phyloP scores from a whole-genome alignment of 75 land plant species.

The Pseudotsuga menziesii region DNA sequence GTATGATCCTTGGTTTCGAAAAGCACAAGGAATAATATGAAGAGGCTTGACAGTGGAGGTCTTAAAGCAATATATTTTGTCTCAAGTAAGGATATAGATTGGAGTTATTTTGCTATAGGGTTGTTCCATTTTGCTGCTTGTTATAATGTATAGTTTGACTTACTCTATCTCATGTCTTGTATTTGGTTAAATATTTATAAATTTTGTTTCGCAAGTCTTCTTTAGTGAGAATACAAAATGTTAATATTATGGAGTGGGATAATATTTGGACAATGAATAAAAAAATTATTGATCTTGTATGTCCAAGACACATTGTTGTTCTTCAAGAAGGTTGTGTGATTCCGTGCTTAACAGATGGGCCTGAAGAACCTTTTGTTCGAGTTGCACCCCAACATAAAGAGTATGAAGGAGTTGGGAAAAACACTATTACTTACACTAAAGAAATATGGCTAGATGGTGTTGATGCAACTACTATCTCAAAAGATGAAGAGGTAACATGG shows the following conservation, averaged over 20 bases:
- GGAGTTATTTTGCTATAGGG: not conserved
- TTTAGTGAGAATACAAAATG: constrained; percentile 91
- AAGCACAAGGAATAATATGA: constrained; percentile 79
- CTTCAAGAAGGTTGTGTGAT: too few relatives aligned
- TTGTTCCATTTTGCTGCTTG: not conserved
- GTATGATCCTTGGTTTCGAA: constrained; percentile 96
- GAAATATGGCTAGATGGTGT: constrained; percentile 73
- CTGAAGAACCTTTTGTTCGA: constrained; percentile 69
- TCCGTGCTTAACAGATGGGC: constrained; percentile 51
- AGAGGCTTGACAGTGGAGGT: constrained; percentile 88
- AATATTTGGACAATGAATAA: constrained; percentile 96
- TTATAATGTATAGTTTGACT: not conserved
- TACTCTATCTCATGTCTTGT: not conserved
- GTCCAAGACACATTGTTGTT: too few relatives aligned
- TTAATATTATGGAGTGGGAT: constrained; percentile 98
- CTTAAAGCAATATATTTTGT: constrained; percentile 73
- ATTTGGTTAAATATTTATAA: not conserved
- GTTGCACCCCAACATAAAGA: constrained; percentile 79
- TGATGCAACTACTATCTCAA: constrained; percentile 64
- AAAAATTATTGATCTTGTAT: constrained; percentile 22
- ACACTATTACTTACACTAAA: constrained; percentile 67
- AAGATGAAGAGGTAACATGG: constrained; percentile 83
- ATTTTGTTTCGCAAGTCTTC: constrained; percentile 12
- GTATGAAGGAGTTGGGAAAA: constrained; percentile 81
- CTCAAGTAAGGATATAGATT: constrained; percentile 44